Evolutionary conservation across 148 eudicot genomes (phyloP), one percentile per base, ranked within the genome.

Genomic region (Pharnaceum exiguum): DNA sequence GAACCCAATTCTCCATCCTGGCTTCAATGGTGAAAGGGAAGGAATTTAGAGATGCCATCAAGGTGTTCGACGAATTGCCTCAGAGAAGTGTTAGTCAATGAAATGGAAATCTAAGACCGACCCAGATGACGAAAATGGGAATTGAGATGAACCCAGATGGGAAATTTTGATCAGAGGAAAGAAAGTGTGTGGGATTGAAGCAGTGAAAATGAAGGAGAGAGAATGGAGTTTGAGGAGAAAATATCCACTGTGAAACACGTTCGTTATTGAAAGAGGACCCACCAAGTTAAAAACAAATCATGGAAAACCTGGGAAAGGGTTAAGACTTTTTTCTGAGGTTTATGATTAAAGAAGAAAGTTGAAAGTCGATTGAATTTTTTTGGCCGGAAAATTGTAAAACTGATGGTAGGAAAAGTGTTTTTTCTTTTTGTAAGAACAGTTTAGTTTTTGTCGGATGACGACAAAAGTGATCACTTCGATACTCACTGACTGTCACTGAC

Each of bases 31-130:
- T 62, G 51, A 75, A 75, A 24, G 75, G 71, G 26, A 80, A 60
- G 5, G 86, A 79, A 60, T 80, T 77, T 48, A 82, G 59, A 21
- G 84, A 82, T 35, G 90, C 82, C 90, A 82, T 81, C 46, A 17
- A 61, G 18, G 46, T 59, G 83, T 71, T 81, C 75, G 83, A 75
- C 63, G 51, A 51, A 65, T 57, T 67, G 85, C 81, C 75, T 65
- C 66, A 62, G 25, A 55, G 75, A 73, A 71, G 10, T 35, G 17
- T 19, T 35, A 51, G 43, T 10, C 28, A 15, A 13, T 21, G 28
- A 52, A 2, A 8, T 10, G 25, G 25, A 21, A 0, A 61, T 39
- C 35, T 6, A 7, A 21, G 18, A 37, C 17, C 30, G 16, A 55
- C 62, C 51, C 58, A 70, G 27, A 13, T 57, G 7, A 70, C 18